Evolutionary conservation across 352 stramenopile genomes (phyloP), one percentile per base, ranked within the genome.

Genomic region (Globisporangium rhizosaccharum): DNA sequence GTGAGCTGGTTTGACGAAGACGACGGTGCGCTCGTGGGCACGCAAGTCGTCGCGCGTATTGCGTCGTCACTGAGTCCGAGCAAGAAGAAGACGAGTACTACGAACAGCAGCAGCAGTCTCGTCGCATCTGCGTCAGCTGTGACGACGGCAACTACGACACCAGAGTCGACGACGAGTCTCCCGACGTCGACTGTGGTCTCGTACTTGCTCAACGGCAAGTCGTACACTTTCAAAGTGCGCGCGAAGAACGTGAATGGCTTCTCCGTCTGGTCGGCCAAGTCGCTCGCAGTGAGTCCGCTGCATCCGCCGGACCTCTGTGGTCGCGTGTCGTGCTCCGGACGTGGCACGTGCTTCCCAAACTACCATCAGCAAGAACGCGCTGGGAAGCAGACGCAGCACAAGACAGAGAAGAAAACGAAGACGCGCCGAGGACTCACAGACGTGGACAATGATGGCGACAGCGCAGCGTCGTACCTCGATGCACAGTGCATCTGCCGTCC

Each of bases 251-350:
- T 71, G 10, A 80, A 88, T 25, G 81, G 81, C 20, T 77, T 70
- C 50, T 90, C 81, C 10, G 75, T 79, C 26, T 88, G 76, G 76
- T 88, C 79, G 28, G 81, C 81, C 54, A 87, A 87, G 62, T 90
- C 81, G 26, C 67, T 83, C 8, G 72, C 75, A 6, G 81, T 90
- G 65, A 88, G 76, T 57, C 79, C 79, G 8, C 63, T 90, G 58
- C 79, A 89, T 51, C 81, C 81, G 23, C 73, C 81, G 17, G 79
- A 90, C 69, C 55, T 90, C n/a, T 90, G 81, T 42, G 76, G 68
- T 12, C 66, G 75, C 28, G 58, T 85, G 10, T 75, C 75, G 46
- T 90, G 81, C 57, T 88, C 79, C 0, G 77, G 77, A 20, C 76
- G 82, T 41, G 79, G 81, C 50, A 83, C 72, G 37, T 90, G 79